These are phyloP conservation scores for Eucalyptus marginata DNA, from an alignment of 345 rosid species.

Conservation along the genomic window DNA sequence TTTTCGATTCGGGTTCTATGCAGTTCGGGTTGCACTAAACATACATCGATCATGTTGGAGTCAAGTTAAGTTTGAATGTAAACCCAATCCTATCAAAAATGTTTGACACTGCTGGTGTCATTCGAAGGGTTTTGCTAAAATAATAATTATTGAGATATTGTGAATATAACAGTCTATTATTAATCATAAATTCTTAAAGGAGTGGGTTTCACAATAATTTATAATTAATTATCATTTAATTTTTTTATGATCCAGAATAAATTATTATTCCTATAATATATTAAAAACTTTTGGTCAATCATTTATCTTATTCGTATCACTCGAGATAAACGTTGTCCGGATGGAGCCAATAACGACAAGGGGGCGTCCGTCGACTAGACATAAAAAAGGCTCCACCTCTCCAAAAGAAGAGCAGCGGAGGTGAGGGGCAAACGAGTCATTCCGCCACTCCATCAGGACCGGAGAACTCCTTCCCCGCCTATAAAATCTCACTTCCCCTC, in stretches of 20 bases:
- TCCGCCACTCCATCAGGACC: not conserved
- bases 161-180: rapidly evolving
- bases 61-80: not conserved
- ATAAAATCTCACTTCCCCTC: not conserved
- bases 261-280: no score
- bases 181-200: rapidly evolving
- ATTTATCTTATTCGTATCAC: no score
- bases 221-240: no score
- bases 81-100: not conserved
- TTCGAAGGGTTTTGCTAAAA: not conserved
- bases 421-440: not conserved
- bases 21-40: not conserved
- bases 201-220: rapidly evolving
- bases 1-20: not conserved
- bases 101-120: rapidly evolving
- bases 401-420: not conserved
- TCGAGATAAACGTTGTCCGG: not conserved
- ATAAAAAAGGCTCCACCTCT: not conserved
- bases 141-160: rapidly evolving
- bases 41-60: not conserved
- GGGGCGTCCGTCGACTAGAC: not conserved
- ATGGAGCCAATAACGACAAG: not conserved
- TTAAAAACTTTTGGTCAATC: rapidly evolving
- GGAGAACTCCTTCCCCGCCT: not conserved
- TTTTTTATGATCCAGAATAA: no score